Evolutionary conservation across 768 basidiomycete species (phyloP), one percentile per base, ranked within the genome.

Genomic region (Lactarius quietus): DNA sequence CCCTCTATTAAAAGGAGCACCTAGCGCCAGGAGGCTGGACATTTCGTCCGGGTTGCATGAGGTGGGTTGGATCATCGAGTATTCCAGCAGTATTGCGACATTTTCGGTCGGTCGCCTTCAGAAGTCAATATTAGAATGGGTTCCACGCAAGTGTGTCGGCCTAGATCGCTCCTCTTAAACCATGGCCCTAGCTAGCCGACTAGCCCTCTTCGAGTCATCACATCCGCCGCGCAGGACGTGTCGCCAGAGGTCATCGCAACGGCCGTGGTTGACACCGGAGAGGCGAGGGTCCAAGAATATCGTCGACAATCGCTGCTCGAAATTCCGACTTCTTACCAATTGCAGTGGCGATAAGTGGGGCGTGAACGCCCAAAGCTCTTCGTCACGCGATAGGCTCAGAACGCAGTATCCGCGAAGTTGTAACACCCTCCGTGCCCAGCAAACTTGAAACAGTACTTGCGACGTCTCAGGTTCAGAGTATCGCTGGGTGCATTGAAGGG

Each of bases 231-330:
- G 7, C 66, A 69, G 57, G 68, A 70, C 18, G 70, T 67, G 6
- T 70, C 69, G 4, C 59, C 66, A 1, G 69, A 72, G 23, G 70
- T 70, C 48, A 6, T 70, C 41, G 65, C 66, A 17, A 58, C 70
- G 2, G 36, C 66, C 4, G 48, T 69, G 28, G 63, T 69, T 20
- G 68, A 68, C 43, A 68, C 61, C 12, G 69, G 66, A 33, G 69
- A 69, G 45, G 69, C 57, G 7, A 69, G 31, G 45, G 20, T 63
- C 66, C 7, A 63, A 69, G 36, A 57, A 57, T 38, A 38, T 36
- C 10, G 29, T 29, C 39, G 59, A 60, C n/a, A 61, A 68, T 43
- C 52, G 43, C 56, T 68, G 58, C 41, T 35, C 62, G 1, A 68
- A 64, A 26, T 69, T 69, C 57, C 63, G 60, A 20, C 64, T 56